Base-by-base conservation (phyloP, 2,329 filamentous ascomycete genomes). In the Tolypocladium tropicale region DNA sequence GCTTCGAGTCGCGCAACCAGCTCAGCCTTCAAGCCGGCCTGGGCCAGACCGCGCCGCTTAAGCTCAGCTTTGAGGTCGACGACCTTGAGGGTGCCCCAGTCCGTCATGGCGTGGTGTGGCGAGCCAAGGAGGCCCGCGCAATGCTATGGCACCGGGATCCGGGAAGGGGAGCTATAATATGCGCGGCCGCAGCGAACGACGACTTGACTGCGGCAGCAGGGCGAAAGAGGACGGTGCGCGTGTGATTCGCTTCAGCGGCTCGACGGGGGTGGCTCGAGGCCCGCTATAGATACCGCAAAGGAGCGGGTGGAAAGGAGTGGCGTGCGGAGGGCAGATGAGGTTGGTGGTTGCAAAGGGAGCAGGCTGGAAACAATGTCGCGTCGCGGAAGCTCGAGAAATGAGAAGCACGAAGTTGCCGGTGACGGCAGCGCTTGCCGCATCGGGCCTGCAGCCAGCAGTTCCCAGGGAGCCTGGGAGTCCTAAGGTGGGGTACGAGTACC, bases 51-150 rank as follows among this genome's bases (percentile, higher is more conserved):
- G 60, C 88, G 82, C 57, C 76, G 78, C 72, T 89, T 90, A 46
- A 92, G 78, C 74, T 91, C 87, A 25, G 82, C 82, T 70, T 86
- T 88, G 57, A 93, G 79, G 65, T 91, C 86, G 36, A 84, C 77
- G 60, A 93, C 89, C 72, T 89, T 92, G 65, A 85, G 78, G 70
- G 74, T 79, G 59, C 70, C 72, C 74, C 78, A 83, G 62, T 81
- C 78, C 53, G 72, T 71, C 76, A 78, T 80, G 60, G 58, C 72
- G 62, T 55, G 21, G 18, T 41, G 23, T 48, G 51, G 33, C 23
- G 18, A 18, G 51, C 25, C 30, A n/a, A 51, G 28, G 23, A 41
- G 6, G 43, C 25, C 28, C 28, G 41, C n/a, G 50, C 55, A 53
- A 34, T 30, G 51, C 33, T 25, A 49, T 30, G 43, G 43, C 25